Conservation (phyloP, 257 asterid genomes). For the Capsicum rhomboideum region DNA sequence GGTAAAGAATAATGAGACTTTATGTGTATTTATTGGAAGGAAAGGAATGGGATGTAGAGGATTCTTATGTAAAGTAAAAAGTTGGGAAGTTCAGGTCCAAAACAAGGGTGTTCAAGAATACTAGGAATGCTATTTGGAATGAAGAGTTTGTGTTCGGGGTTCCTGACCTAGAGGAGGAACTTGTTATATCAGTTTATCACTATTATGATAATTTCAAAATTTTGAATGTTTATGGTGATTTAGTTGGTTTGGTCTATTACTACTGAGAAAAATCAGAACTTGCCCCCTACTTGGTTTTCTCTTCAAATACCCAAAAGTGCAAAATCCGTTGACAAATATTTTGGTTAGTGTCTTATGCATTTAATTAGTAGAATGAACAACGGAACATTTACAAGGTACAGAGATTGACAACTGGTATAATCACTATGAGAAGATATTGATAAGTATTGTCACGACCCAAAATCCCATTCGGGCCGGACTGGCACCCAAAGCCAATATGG, state of each 20-base stretch:
- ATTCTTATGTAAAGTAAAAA: conserved; percentile 53
- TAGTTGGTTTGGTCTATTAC: conserved; percentile 58
- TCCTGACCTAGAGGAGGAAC: conserved; percentile 53
- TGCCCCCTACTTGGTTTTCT: conserved; percentile 85
- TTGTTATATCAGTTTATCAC: conserved; percentile 46
- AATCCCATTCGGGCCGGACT: too few relatives aligned
- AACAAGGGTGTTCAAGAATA: conserved; percentile 47
- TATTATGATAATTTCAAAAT: conserved; percentile 45
- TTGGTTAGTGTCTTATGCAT: conserved; percentile 33
- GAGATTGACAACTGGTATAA: too few relatives aligned
- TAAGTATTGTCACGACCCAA: too few relatives aligned
- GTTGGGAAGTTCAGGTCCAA: conserved; percentile 63
- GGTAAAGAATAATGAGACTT: conserved; percentile 38
- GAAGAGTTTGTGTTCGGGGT: conserved; percentile 81
- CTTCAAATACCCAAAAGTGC: conserved; percentile 36
- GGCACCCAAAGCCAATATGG: too few relatives aligned
- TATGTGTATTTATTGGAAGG: conserved; percentile 68
- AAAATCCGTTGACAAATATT: conserved; percentile 32
- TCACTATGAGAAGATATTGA: too few relatives aligned
- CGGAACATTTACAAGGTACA: too few relatives aligned
- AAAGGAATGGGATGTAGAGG: conserved; percentile 47
- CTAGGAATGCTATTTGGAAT: conserved; percentile 60
- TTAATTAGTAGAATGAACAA: not conserved
- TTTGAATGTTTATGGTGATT: conserved; percentile 38
- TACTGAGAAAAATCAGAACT: conserved; percentile 49